Evolutionary conservation across 371 early-diverging fungal genomes (phyloP).

Genomic region (Actinomortierella wolfii): DNA sequence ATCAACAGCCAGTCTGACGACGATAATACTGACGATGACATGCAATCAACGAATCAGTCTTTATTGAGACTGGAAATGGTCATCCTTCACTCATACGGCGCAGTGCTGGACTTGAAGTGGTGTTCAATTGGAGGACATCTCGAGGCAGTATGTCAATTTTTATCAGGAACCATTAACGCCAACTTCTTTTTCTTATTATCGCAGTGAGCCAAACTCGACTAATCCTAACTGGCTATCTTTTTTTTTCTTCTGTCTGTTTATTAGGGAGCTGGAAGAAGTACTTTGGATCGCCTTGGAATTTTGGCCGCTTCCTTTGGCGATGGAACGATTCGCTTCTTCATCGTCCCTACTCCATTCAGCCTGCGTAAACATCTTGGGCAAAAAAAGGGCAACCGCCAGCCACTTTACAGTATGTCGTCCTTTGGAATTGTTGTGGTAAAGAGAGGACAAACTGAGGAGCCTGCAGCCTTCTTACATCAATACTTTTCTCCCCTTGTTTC

Average conservation of each 20-base stretch:
- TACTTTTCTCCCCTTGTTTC: neutral
- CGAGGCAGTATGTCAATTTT: constrained; percentile 15
- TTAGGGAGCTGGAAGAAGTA: constrained; percentile 9
- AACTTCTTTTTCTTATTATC: neutral
- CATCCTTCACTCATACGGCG: constrained; percentile 33
- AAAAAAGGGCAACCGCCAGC: neutral
- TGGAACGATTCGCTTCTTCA: constrained; percentile 38
- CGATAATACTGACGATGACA: constrained; percentile 17
- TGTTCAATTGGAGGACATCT: constrained; percentile 29
- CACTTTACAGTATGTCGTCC: constrained; percentile 8
- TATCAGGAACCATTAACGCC: neutral
- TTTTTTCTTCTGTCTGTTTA: neutral
- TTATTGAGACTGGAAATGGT: constrained; percentile 14
- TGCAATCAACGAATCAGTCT: constrained; percentile 13
- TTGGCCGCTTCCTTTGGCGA: constrained; percentile 28
- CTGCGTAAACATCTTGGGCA: constrained; percentile 6
- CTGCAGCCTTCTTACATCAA: neutral
- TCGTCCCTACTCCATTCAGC: constrained; percentile 22
- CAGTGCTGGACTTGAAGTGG: constrained; percentile 42
- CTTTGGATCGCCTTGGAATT: constrained; percentile 23
- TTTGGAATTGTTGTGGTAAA: no score
- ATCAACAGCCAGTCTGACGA: constrained; percentile 23
- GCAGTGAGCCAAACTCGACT: neutral
- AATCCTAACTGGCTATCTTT: no score
- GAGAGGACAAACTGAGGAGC: no score